phyloP scores from a whole-genome alignment of 345 rosid species.

The Populus nigra region DNA sequence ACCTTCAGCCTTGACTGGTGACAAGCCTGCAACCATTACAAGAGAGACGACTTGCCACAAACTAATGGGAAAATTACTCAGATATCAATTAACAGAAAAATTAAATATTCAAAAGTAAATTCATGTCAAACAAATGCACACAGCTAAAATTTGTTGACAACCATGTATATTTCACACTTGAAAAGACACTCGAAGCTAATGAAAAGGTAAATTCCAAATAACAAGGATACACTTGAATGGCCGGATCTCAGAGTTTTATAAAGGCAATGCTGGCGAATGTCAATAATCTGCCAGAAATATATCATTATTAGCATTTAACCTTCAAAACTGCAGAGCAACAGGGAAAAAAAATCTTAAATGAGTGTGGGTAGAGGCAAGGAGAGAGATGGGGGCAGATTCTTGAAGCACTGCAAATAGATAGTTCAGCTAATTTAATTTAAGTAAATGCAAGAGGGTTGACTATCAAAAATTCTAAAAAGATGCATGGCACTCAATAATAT shows the following conservation, averaged over 20 bases:
- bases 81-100: neutral
- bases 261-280: conserved; percentile 59
- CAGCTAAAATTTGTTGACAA: conserved; percentile 7
- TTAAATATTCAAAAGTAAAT: neutral
- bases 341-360: neutral
- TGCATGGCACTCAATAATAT: no score
- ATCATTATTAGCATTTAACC: conserved; percentile 10
- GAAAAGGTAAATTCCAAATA: neutral
- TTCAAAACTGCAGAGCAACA: conserved; percentile 1
- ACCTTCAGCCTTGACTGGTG: neutral
- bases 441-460: no score
- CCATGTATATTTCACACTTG: neutral
- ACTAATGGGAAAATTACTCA: neutral
- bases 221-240: conserved; percentile 70
- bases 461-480: no score
- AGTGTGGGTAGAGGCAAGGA: no score
- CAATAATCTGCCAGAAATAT: conserved; percentile 62
- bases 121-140: neutral
- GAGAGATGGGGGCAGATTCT: no score
- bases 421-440: no score
- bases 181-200: neutral
- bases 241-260: conserved; percentile 84
- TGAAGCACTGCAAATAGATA: no score
- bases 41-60: neutral
- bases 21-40: neutral